Conservation (phyloP, 768 basidiomycete genomes). For the Mycena vulgaris region DNA sequence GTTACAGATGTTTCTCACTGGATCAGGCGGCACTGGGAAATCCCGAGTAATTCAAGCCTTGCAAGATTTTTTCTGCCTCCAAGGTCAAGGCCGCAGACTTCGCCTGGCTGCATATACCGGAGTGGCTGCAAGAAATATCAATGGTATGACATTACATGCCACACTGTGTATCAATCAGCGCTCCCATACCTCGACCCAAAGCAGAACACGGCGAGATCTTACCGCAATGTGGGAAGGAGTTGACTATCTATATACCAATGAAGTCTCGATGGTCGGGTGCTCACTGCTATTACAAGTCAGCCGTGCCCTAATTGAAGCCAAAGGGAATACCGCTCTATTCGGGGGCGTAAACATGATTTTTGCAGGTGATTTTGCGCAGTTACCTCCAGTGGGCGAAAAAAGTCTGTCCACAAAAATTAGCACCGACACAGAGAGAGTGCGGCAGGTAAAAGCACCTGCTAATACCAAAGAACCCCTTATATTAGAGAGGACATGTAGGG, state of each 20-base stretch:
- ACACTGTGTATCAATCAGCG: constrained; percentile 42
- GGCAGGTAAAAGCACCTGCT: neutral
- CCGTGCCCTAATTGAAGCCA: constrained; percentile 50
- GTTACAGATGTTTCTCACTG: constrained; percentile 54
- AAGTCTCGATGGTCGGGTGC: constrained; percentile 60
- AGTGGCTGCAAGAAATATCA: constrained; percentile 56
- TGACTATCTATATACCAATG: constrained; percentile 54
- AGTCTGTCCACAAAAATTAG: constrained; percentile 38
- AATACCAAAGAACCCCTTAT: too few species aligned
- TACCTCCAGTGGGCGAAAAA: constrained; percentile 53
- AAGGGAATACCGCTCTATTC: constrained; percentile 48
- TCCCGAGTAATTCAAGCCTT: constrained; percentile 56
- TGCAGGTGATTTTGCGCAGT: constrained; percentile 48
- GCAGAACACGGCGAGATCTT: too few species aligned
- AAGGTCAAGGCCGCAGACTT: constrained; percentile 44
- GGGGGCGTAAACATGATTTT: constrained; percentile 60
- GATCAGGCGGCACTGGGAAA: constrained; percentile 62
- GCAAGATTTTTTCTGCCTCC: constrained; percentile 46
- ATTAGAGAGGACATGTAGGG: too few species aligned
- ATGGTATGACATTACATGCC: constrained; percentile 57
- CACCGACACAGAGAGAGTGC: constrained; percentile 4
- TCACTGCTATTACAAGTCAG: constrained; percentile 50
- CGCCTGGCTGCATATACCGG: constrained; percentile 54
- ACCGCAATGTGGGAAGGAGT: constrained; percentile 45
- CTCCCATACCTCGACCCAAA: neutral